A percentile compares a stretch with the other conserved stretches of the same genome.
Conservation (phyloP, 768 basidiomycete species). For the Lentinula lateritia region DNA sequence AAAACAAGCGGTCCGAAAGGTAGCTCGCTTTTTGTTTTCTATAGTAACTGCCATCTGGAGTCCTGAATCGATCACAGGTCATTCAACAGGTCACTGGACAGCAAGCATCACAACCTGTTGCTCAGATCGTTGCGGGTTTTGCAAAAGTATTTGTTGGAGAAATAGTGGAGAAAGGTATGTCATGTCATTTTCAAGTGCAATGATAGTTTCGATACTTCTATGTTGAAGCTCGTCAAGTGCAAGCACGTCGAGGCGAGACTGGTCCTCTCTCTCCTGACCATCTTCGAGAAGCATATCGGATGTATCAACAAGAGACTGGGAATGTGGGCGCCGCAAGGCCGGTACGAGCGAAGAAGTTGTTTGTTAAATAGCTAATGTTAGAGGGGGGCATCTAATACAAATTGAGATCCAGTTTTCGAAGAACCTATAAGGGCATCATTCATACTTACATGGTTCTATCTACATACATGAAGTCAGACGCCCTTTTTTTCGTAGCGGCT, state of each 20-base stretch:
- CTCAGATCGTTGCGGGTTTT: conserved; percentile 86
- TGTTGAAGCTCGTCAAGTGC: conserved; percentile 65
- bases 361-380: conserved; percentile 43
- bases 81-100: conserved; percentile 79
- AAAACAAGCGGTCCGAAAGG: conserved; percentile 80
- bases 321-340: conserved; percentile 75
- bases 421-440: too few species aligned
- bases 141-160: conserved; percentile 92
- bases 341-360: conserved; percentile 63
- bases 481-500: neutral
- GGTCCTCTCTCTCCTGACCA: conserved; percentile 87
- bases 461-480: too few species aligned
- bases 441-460: too few species aligned
- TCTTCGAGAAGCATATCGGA: conserved; percentile 81
- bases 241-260: conserved; percentile 61
- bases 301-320: conserved; percentile 79
- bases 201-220: neutral
- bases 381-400: too few species aligned
- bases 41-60: neutral
- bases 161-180: conserved; percentile 80
- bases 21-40: conserved; percentile 18
- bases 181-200: neutral
- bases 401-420: too few species aligned
- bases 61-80: conserved; percentile 38
- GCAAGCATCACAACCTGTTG: conserved; percentile 81